Evolutionary conservation across 352 stramenopile species (phyloP).

Genomic region (Globisporangium carolinianum): DNA sequence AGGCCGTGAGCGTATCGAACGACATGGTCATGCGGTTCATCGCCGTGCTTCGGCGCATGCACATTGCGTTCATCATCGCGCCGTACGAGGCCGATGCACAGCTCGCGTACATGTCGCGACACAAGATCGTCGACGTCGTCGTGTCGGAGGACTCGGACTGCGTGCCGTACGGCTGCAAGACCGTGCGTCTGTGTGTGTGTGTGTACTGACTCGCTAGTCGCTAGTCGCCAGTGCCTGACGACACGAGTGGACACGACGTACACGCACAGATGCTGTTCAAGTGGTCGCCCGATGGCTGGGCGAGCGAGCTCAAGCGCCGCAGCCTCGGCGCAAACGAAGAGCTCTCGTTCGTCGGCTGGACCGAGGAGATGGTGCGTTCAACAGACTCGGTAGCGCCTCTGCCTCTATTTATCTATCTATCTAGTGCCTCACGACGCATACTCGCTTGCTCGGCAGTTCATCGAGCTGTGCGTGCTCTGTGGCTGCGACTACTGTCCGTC

Average conservation of each 20-base stretch:
- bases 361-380: conserved; percentile 70
- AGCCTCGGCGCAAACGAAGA: conserved; percentile 78
- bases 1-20: conserved; percentile 58
- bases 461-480: conserved; percentile 79
- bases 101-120: conserved; percentile 88
- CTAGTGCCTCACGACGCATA: neutral
- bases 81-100: conserved; percentile 98
- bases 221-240: neutral
- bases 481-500: conserved; percentile 88
- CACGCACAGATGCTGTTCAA: conserved; percentile 89
- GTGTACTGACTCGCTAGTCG: neutral
- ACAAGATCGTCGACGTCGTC: conserved; percentile 89
- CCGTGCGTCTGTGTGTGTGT: conserved; percentile 11
- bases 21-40: conserved; percentile 73
- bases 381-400: too few species aligned
- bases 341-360: conserved; percentile 79
- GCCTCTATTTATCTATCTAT: too few species aligned
- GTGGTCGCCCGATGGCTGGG: conserved; percentile 81
- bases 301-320: conserved; percentile 79
- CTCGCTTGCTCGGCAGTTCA: conserved; percentile 33
- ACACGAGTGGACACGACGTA: neutral
- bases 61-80: conserved; percentile 91
- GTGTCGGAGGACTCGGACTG: conserved; percentile 97
- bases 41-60: conserved; percentile 44
- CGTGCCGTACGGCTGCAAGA: conserved; percentile 91